Evolutionary conservation across 169 alveolate genomes (phyloP).

Genomic region (Plasmodium vivax): DNA sequence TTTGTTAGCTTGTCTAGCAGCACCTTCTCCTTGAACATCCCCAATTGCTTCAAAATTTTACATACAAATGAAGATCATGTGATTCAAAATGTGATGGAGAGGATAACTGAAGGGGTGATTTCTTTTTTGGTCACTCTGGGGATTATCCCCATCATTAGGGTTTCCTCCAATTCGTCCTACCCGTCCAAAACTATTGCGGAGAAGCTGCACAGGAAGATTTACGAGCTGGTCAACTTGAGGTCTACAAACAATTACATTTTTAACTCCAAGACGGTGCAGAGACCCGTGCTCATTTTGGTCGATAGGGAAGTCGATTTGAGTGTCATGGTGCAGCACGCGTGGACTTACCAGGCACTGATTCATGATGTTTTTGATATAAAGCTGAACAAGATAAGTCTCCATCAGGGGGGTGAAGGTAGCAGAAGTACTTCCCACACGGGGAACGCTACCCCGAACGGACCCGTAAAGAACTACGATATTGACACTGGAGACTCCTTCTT

Average conservation of each 20-base stretch:
- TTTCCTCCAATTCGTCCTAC: constrained; percentile 79
- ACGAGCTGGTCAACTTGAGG: constrained; percentile 79
- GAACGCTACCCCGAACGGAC: neutral
- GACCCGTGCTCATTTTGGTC: constrained; percentile 86
- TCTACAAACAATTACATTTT: constrained; percentile 74
- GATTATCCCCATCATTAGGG: constrained; percentile 84
- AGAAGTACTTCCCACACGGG: neutral
- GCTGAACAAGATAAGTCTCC: constrained; percentile 80
- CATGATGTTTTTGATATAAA: constrained; percentile 87
- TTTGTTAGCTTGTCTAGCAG: constrained; percentile 85
- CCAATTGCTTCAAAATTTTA: constrained; percentile 78
- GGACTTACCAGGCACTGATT: constrained; percentile 91
- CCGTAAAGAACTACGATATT: constrained; percentile 74
- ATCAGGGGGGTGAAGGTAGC: neutral
- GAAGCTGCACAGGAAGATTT: constrained; percentile 81
- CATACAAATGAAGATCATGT: constrained; percentile 77
- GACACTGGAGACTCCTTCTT: constrained; percentile 79
- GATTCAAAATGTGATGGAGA: constrained; percentile 75
- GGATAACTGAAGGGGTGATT: constrained; percentile 83
- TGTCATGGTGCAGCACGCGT: constrained; percentile 90
- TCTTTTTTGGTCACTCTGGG: constrained; percentile 87
- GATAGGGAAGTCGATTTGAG: constrained; percentile 88
- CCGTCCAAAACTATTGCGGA: constrained; percentile 87
- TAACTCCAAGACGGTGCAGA: constrained; percentile 77
- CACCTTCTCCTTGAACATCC: constrained; percentile 87